Percentiles rank a stretch among this genome's conserved stretches.
Evolutionary conservation across 306 rosid genomes (phyloP).

Genomic region (Prinsepia uniflora): DNA sequence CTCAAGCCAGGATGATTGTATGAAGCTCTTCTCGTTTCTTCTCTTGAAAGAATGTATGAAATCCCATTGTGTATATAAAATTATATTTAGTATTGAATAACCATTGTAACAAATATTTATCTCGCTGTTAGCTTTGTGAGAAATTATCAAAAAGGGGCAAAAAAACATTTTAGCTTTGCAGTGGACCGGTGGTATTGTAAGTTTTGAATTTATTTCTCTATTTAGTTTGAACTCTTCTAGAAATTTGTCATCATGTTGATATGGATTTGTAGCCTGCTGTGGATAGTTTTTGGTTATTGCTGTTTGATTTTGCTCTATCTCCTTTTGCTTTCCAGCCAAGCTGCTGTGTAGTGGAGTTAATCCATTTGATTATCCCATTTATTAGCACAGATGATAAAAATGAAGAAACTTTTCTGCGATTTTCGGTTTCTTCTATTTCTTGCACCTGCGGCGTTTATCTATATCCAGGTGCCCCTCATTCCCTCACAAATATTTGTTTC

Average conservation of each 20-base stretch:
- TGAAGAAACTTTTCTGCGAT: conserved; percentile 66
- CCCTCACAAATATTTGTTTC: neutral
- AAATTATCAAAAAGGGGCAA: neutral
- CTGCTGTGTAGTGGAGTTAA: neutral
- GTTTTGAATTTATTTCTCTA: too few species aligned
- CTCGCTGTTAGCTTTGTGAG: too few species aligned
- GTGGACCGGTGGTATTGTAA: neutral
- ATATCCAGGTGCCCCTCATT: conserved; percentile 60
- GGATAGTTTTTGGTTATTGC: too few species aligned
- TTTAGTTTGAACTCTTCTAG: too few species aligned
- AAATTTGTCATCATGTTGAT: too few species aligned
- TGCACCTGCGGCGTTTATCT: conserved; percentile 78
- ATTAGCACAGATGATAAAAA: conserved; percentile 11
- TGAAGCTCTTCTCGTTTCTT: conserved; percentile 15
- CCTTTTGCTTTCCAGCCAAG: too few species aligned
- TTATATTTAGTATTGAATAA: conserved; percentile 25
- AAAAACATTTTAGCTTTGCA: neutral
- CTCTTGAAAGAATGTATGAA: conserved; percentile 27
- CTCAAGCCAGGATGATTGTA: conserved; percentile 28
- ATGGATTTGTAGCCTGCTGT: too few species aligned
- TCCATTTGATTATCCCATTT: too few species aligned
- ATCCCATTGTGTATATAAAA: conserved; percentile 54
- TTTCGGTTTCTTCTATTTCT: conserved; percentile 75
- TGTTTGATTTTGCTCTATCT: too few species aligned
- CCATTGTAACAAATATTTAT: conserved; percentile 22